Evolutionary conservation across 495 filamentous ascomycete genomes (phyloP).

Genomic region (Hypoxylon cercidicola): DNA sequence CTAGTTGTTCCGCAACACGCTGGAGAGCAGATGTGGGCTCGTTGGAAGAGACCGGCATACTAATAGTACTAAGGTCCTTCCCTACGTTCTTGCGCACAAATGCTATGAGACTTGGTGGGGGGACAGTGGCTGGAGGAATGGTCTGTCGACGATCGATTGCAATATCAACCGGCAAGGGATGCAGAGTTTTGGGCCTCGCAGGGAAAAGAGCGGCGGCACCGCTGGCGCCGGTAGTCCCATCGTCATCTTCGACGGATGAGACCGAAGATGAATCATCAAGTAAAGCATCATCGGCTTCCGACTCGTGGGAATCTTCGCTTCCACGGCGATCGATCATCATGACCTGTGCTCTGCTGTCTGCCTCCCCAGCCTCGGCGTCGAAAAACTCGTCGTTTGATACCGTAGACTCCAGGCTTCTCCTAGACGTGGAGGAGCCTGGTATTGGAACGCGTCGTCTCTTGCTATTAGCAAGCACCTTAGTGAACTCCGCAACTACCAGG

Average conservation of each 20-base stretch:
- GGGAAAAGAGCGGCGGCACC: slow-evolving; percentile 70
- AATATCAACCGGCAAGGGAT: slow-evolving; percentile 77
- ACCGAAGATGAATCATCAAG: slow-evolving; percentile 69
- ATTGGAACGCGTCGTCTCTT: slow-evolving; percentile 76
- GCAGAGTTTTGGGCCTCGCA: slow-evolving; percentile 73
- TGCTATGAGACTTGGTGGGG: slow-evolving; percentile 89
- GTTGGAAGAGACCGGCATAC: slow-evolving; percentile 97
- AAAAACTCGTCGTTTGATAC: slow-evolving; percentile 90
- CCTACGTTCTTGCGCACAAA: slow-evolving; percentile 98
- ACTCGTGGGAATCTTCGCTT: slow-evolving; percentile 63
- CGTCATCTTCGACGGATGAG: slow-evolving; percentile 67
- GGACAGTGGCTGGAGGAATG: slow-evolving; percentile 74
- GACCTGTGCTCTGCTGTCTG: slow-evolving; percentile 67
- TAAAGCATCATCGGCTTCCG: slow-evolving; percentile 66
- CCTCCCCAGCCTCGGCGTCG: slow-evolving; percentile 80
- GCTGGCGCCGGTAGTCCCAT: slow-evolving; percentile 54
- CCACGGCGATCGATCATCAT: slow-evolving; percentile 75
- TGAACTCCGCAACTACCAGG: slow-evolving; percentile 81
- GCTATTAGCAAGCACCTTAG: slow-evolving; percentile 75
- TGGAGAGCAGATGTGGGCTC: slow-evolving; percentile 91
- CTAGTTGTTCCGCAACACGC: slow-evolving; percentile 85
- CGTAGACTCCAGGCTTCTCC: slow-evolving; percentile 81
- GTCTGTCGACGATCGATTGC: slow-evolving; percentile 73
- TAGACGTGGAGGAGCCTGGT: slow-evolving; percentile 61
- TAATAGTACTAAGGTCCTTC: slow-evolving; percentile 94